phyloP scores from a whole-genome alignment of 1,139 yeast species.

The Debaryomyces udenii region DNA sequence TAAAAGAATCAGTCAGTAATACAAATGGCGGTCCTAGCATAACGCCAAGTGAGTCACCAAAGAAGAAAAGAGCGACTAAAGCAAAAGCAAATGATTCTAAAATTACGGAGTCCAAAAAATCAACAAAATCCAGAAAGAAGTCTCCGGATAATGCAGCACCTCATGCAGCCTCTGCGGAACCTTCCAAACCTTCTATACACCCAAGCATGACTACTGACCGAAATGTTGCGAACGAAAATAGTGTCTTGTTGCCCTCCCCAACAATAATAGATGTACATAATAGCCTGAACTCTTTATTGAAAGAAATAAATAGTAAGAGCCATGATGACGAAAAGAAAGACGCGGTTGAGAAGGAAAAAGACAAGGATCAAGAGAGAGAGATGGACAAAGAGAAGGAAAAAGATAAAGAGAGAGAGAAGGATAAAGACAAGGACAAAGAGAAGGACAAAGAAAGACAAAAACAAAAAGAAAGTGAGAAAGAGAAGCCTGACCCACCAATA shows the following conservation, averaged over 20 bases:
- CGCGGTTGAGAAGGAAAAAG: constrained; percentile 11
- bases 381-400: constrained; percentile 14
- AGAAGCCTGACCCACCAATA: constrained; percentile 43
- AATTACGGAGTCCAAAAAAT: constrained; percentile 13
- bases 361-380: constrained; percentile 11
- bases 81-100: constrained; percentile 12
- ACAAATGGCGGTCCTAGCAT: neutral
- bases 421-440: constrained; percentile 21
- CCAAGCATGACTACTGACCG: constrained; percentile 26
- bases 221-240: constrained; percentile 10
- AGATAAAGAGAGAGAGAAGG: constrained; percentile 19
- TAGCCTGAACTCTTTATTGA: neutral
- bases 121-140: constrained; percentile 11
- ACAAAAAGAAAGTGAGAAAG: constrained; percentile 29
- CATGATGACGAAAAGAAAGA: neutral
- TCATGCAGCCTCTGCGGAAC: neutral
- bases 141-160: constrained; percentile 8
- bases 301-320: neutral
- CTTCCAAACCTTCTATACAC: constrained; percentile 12
- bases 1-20: neutral
- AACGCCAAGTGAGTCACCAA: constrained; percentile 5
- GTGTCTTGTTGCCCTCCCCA: constrained; percentile 7
- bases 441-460: constrained; percentile 29
- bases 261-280: constrained; percentile 5
- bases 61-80: constrained; percentile 12